Evolutionary conservation across 1,139 yeast genomes (phyloP), one percentile per base, ranked within the genome.

Genomic region (Taphrina betulina): DNA sequence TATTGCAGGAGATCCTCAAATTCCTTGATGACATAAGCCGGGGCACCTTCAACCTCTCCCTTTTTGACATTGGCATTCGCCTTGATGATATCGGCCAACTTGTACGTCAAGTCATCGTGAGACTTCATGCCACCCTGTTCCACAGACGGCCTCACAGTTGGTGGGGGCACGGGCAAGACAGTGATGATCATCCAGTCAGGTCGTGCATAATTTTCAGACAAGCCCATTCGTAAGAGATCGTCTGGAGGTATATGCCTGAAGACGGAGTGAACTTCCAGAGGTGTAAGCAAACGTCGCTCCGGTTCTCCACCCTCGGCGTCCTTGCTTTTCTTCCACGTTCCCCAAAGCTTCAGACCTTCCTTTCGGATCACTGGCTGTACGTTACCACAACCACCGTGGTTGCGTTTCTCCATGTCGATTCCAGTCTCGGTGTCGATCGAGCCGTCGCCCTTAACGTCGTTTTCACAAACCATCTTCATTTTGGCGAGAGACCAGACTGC

Each of bases 91-190:
- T 94, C 99, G 5, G 98, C 97, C 64, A 94, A 78, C 72, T 94
- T 94, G 70, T 90, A 92, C 2, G 99, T 94, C 72, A 94, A 84
- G 78, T 94, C 99, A 79, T 94, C 99, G 71, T 94, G 98, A 66
- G 98, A 96, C 74, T 98, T 82, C 58, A 95, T 96, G n/a, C 96
- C 88, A 68, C 94, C 98, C 65, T 92, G 92, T 1, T 98, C 96
- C 74, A 94, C 92, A 38, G 95, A 86, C 16, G 99, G 99, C 72
- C 99, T 85, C 33, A 94, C 98, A 33, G 97, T 97, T 58, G 98
- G 98, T 54, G 99, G 99, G 42, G 99, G 99, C n/a, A 94, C 98
- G 1, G 98, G 98, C 66, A 94, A 77, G 16, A 92, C 97, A 2
- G 98, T 90, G 63, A 94, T 80, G 62, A 94, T 78, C 84, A 94